These are phyloP conservation scores for Eustoma russellianum DNA, from an alignment of 257 asterid species.

Conservation along the genomic window DNA sequence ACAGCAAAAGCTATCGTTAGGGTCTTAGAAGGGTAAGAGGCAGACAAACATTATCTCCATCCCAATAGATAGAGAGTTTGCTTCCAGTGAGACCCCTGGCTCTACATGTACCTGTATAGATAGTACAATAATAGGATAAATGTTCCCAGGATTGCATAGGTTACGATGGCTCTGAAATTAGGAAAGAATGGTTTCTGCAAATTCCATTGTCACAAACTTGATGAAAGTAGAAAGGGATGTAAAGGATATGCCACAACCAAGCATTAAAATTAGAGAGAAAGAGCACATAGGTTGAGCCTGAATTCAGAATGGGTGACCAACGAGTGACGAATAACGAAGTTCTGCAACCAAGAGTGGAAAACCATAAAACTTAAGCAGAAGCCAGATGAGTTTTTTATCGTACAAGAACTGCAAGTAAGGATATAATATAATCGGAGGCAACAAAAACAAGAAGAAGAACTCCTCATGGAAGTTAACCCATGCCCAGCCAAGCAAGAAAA, in stretches of 20 bases:
- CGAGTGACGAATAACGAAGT: conserved; percentile 47
- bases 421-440: conserved; percentile 99
- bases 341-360: conserved; percentile 10
- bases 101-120: too few relatives aligned
- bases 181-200: conserved; percentile 97
- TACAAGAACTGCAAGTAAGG: conserved; percentile 29
- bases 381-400: not conserved
- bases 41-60: too few relatives aligned
- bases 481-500: conserved; percentile 44
- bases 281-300: conserved; percentile 88
- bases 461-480: conserved; percentile 99
- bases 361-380: not conserved
- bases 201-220: conserved; percentile 14
- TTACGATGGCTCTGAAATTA: conserved; percentile 92
- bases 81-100: too few relatives aligned
- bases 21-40: too few relatives aligned
- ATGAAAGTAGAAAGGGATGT: not conserved
- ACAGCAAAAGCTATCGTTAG: conserved; percentile 71
- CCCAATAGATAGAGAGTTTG: too few relatives aligned
- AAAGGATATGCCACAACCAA: not conserved
- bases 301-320: conserved; percentile 86
- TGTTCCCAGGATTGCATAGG: conserved; percentile 86
- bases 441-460: conserved; percentile 88
- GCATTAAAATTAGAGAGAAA: conserved; percentile 5
- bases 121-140: too few relatives aligned